Evolutionary conservation across 2,329 filamentous ascomycete genomes (phyloP), one percentile per base, ranked within the genome.

Genomic region (Leptographium lundbergii): DNA sequence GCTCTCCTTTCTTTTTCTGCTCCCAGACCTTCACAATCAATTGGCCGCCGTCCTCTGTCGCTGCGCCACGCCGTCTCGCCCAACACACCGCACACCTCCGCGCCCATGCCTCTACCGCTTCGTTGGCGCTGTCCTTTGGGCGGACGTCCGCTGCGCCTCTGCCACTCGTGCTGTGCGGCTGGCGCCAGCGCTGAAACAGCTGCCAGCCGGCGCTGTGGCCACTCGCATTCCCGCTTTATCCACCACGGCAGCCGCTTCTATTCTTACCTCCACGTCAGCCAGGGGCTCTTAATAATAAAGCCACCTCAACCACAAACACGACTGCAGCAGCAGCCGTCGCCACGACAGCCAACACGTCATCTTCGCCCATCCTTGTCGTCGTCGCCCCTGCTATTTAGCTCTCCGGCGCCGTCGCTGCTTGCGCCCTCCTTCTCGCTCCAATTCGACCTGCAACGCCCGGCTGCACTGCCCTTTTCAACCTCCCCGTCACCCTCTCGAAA

Each of bases 231-330:
- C 25, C 48, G 48, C 25, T 29, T 29, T 29, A 51, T 27, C 48
- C 39, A 59, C 32, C 51, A 59, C 42, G 54, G 57, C 32, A 32
- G 52, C 29, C 57, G 54, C 7, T 27, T 63, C 7, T 54, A 34
- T 34, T 34, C 32, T 34, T 34, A 66, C 36, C 60, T 57, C 56
- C 63, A 64, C 64, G 64, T 66, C 57, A 54, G 61, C 57, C 59
- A 64, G 59, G 64, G 62, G 63, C n/a, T 14, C 19, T 54, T 34
- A 53, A n/a, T 53, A 11, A 59, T 67, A 58, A 69, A 67, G 69
- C 66, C 70, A 71, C 68, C 63, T 71, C 68, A 67, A 62, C 68
- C 66, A 64, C 67, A 66, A 60, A 62, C 3, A 29, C 25, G 25
- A 13, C 51, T 29, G 17, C 47, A 45, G 52, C 47, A 45, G 52